Base-by-base conservation (phyloP, 2,329 filamentous ascomycete species). In the Calonectria leucothoes region DNA sequence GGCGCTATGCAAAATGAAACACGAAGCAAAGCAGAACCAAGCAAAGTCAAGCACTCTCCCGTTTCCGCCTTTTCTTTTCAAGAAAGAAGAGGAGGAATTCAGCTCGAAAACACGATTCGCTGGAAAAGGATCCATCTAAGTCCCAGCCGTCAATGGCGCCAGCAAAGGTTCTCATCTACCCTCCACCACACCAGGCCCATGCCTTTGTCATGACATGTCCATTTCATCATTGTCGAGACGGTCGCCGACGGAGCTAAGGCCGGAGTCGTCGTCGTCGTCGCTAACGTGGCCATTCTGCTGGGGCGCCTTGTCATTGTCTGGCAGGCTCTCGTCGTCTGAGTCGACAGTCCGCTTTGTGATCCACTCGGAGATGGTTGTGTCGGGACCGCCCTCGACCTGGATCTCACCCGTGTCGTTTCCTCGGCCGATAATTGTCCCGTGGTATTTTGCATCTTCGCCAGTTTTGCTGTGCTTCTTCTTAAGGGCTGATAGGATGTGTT, bases 381-480 rank as follows among this genome's bases (percentile, higher is more conserved):
- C 80, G 11, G 80, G 75, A 25, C 94, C 94, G 52, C 96, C 96
- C 82, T 98, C 95, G 66, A 98, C 93, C 66, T 93, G 88, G 33
- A 98, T 87, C 10, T 93, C 90, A 80, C 91, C 91, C 70, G 93
- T 90, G 77, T 98, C 95, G 63, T 89, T 90, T 55, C 89, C 88
- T 76, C 93, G 93, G 5, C 96, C 96, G 14, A 98, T 88, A 0
- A 97, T 90, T 0, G 96, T 98, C 35, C 95, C 95, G 77, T 93
- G 91, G 83, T 95, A 98, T 80, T 96, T 93, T 12, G 93, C 93
- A 81, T 98, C 95, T 80, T 97, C 95, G 75, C 94, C 94, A 0
- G 94, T 94, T 79, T 97, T 97, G 85, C 93, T 95, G 83, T 98
- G 94, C 82, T 97, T 98, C 85, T 96, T 97, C 85, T 98, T 98